Evolutionary conservation across 495 filamentous ascomycete genomes (phyloP).

Genomic region (Apodospora peruviana): DNA sequence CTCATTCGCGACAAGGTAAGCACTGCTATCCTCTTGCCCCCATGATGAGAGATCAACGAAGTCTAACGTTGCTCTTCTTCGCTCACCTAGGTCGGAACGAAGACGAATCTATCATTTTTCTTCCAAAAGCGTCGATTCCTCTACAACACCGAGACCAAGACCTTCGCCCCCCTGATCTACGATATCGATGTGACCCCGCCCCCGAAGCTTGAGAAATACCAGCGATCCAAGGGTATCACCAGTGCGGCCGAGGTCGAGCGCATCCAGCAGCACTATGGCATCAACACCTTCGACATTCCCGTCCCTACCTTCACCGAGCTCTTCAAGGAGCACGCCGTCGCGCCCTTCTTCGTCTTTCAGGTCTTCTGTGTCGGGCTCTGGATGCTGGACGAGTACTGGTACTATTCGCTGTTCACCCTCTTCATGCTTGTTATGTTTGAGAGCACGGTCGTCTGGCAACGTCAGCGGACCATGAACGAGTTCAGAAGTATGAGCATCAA

Average conservation of each 20-base stretch:
- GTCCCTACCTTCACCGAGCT: conserved; percentile 93
- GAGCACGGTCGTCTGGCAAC: conserved; percentile 98
- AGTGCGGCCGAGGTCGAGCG: conserved; percentile 66
- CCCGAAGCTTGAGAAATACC: conserved; percentile 69
- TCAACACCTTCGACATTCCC: conserved; percentile 96
- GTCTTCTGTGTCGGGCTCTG: conserved; percentile 97
- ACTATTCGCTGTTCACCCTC: conserved; percentile 97
- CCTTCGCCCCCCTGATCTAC: conserved; percentile 79
- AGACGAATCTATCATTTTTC: conserved; percentile 77
- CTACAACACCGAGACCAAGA: conserved; percentile 60
- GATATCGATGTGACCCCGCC: conserved; percentile 79
- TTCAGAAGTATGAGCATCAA: conserved; percentile 99
- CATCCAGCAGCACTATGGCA: conserved; percentile 86
- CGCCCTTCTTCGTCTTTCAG: conserved; percentile 99
- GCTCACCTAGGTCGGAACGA: conserved; percentile 61
- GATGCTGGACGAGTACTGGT: conserved; percentile 99
- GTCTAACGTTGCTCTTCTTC: conserved; percentile 6
- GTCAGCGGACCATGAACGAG: conserved; percentile 91
- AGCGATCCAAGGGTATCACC: conserved; percentile 67
- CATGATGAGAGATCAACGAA: background rate
- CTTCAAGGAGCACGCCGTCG: conserved; percentile 97
- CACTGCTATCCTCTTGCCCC: background rate
- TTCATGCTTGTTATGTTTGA: conserved; percentile 98
- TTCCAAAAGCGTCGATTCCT: conserved; percentile 98
- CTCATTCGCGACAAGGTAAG: conserved; percentile 66